These are phyloP conservation scores for Tetraselmis striata DNA, from an alignment of 139 green algal genomes.

Conservation along the genomic window DNA sequence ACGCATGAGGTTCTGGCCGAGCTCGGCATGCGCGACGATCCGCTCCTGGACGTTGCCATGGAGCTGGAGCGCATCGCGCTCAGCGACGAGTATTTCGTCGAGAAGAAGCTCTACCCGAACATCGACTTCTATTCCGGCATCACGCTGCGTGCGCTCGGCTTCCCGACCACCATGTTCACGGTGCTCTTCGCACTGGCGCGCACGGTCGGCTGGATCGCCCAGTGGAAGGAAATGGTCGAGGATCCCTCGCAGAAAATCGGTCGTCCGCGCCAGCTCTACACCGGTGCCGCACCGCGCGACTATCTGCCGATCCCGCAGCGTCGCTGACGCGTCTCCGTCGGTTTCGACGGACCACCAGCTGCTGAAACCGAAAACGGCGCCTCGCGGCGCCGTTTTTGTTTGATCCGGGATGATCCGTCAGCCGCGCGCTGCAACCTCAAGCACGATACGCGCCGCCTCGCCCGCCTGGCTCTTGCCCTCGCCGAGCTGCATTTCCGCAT, in stretches of 20 bases:
- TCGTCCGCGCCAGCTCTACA: conserved; percentile 49
- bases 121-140: conserved; percentile 77
- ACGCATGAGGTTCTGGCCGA: conserved; percentile 47
- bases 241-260: conserved; percentile 41
- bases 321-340: no score
- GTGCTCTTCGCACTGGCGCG: conserved; percentile 66
- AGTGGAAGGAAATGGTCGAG: conserved; percentile 68
- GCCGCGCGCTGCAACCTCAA: no score
- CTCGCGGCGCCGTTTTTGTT: no score
- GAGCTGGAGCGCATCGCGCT: conserved; percentile 58
- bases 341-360: no score
- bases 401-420: no score
- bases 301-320: no score
- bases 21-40: conserved; percentile 35
- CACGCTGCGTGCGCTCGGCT: conserved; percentile 56
- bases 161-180: conserved; percentile 59
- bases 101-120: conserved; percentile 67
- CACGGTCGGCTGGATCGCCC: conserved; percentile 61
- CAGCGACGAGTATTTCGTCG: conserved; percentile 62
- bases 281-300: no score
- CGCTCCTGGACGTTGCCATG: conserved; percentile 60
- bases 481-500: no score
- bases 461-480: no score
- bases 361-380: no score
- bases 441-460: no score